These are phyloP conservation scores for Beauveria sp. DNA, from an alignment of 2,329 filamentous ascomycete species.

Conservation along the genomic window DNA sequence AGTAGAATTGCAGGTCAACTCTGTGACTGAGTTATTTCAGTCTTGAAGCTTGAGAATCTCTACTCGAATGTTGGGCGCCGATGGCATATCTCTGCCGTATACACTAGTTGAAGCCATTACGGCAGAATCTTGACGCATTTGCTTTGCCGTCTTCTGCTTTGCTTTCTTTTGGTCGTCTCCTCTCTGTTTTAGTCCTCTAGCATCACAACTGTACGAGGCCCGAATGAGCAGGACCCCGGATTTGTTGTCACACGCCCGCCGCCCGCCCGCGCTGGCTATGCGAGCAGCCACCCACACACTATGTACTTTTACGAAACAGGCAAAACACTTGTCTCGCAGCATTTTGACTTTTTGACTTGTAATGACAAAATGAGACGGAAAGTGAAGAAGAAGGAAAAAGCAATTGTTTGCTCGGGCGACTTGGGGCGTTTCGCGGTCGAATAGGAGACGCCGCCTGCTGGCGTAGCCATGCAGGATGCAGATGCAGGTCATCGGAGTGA, in stretches of 20 bases:
- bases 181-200: too few species aligned
- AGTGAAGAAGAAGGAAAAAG: background rate
- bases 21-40: background rate
- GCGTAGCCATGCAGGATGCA: constrained; percentile 1
- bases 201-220: too few species aligned
- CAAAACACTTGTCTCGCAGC: background rate
- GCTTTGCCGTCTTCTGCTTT: too few species aligned
- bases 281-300: too few species aligned
- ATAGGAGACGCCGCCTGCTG: background rate
- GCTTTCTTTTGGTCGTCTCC: too few species aligned
- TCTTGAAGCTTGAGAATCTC: background rate
- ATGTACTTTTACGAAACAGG: background rate
- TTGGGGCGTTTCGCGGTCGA: background rate
- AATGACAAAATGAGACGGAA: background rate
- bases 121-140: too few species aligned
- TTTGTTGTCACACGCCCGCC: too few species aligned
- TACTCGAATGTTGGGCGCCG: background rate
- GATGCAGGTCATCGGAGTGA: background rate
- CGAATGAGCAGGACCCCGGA: too few species aligned
- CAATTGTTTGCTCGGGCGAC: background rate
- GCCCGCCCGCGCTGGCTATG: too few species aligned
- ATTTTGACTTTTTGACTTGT: too few species aligned
- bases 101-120: too few species aligned
- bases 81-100: too few species aligned
- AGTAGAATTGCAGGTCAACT: background rate